Evolutionary conservation across 371 early-diverging fungal species (phyloP).

Genomic region (Mycotypha africana): DNA sequence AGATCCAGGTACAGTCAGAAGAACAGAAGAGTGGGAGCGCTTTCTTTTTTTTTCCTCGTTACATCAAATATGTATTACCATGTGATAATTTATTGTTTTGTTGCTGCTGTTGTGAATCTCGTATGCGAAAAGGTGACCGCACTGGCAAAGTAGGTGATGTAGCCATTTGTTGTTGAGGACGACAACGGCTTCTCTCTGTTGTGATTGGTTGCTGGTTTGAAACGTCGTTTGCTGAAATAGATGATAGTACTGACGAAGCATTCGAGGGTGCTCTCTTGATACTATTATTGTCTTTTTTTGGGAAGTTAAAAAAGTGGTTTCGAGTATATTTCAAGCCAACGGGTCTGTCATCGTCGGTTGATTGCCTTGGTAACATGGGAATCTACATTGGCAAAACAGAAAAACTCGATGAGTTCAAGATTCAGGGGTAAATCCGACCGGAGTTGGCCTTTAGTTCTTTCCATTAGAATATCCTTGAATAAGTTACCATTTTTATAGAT

Average conservation of each 20-base stretch:
- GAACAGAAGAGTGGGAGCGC: no score
- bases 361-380: slow-evolving; percentile 16
- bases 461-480: no score
- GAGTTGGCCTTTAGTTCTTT: no score
- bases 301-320: slow-evolving; percentile 16
- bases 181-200: neutral
- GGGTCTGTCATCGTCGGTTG: slow-evolving; percentile 21
- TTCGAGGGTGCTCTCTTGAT: neutral
- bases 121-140: slow-evolving; percentile 37
- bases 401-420: no score
- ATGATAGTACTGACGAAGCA: no score
- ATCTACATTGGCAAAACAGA: no score
- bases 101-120: slow-evolving; percentile 26
- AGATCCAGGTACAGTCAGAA: no score
- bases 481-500: no score
- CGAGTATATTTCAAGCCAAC: slow-evolving; percentile 19
- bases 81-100: slow-evolving; percentile 6
- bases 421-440: no score
- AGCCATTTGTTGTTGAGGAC: neutral
- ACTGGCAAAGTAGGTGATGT: slow-evolving; percentile 30
- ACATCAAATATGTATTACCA: no score
- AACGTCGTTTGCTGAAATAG: neutral
- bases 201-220: neutral
- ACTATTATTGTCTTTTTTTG: slow-evolving; percentile 9
- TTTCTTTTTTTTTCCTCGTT: no score